Base-by-base conservation (phyloP, 805 yeast species). In the Yamadazyma insecticola region DNA sequence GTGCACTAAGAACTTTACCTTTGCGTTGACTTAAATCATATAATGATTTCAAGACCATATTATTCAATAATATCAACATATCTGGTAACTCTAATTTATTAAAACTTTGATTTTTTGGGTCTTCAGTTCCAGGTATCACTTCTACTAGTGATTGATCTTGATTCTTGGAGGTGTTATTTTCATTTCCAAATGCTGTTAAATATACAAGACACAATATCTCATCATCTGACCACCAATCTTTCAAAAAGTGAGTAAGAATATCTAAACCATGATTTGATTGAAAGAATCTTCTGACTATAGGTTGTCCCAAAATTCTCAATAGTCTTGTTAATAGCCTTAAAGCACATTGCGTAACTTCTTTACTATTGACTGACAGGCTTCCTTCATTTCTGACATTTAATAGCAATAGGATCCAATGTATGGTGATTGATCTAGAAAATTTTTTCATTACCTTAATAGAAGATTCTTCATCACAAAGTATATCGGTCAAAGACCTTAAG, bases 341-440 rank as follows among this genome's bases (percentile, higher is more conserved):
- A 0, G 71, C 68, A 37, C 63, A 45, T 17, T 50, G 47, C 3
- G 59, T 60, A 3, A 70, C 69, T 28, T 57, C 48, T 18, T 62
- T 39, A 6, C 22, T 19, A 24, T 37, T 21, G 4, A 28, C 26
- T 4, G 31, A 21, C n/a, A 13, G 6, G 10, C 16, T 19, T n/a
- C 14, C n/a, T 12, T 33, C 12, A 13, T 35, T 29, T 13, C 63
- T 63, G 31, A 42, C 52, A 16, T 72, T 55, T 9, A 82, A 48
- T 10, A 82, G 49, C 8, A 83, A 55, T 7, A 83, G 46, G 3
- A 74, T 58, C 82, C 89, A 79, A 46, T 80, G 81, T 5, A 79
- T 65, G 1, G 85, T 72, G 2, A 84, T 63, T 0, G 80, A 62
- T 27, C 77, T 68, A 2, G 66, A 70, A 44, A 55, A 67, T 44